Conservation (phyloP, 306 rosid species). For the Cicer bijugum region DNA sequence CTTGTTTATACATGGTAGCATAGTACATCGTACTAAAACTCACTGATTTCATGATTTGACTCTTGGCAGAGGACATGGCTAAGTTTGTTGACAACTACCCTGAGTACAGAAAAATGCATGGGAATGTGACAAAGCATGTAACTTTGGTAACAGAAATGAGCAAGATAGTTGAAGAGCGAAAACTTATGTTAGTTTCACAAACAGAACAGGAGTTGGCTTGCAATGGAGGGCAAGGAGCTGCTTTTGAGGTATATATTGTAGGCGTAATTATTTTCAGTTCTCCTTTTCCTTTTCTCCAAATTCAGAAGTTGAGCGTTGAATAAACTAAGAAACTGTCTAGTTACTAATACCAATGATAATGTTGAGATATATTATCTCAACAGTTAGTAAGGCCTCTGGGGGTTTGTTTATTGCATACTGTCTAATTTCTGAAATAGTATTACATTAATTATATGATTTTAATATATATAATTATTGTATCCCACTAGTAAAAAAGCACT, state of each 20-base stretch:
- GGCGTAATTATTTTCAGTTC: constrained; percentile 19
- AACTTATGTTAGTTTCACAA: constrained; percentile 91
- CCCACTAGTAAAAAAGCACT: not conserved
- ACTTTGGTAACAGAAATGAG: constrained; percentile 97
- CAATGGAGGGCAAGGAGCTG: constrained; percentile 94
- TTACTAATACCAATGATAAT: not conserved
- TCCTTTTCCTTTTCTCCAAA: constrained; percentile 32
- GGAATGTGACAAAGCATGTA: constrained; percentile 96
- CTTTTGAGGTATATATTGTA: constrained; percentile 76
- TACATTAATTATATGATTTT: constrained; percentile 17
- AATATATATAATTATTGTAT: not conserved
- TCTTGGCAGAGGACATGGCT: constrained; percentile 91
- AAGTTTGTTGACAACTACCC: constrained; percentile 95
- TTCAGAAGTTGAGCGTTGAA: constrained; percentile 9
- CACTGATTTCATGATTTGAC: constrained; percentile 43
- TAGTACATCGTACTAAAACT: constrained; percentile 6
- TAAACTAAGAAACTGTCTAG: constrained; percentile 1
- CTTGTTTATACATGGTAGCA: constrained; percentile 25
- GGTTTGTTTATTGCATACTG: constrained; percentile 22
- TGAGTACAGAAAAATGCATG: constrained; percentile 94
- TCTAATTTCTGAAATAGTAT: constrained; percentile 26
- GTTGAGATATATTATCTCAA: no score
- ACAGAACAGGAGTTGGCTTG: constrained; percentile 97
- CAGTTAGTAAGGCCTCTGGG: constrained; percentile 2
- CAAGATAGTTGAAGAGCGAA: constrained; percentile 78